Percentiles rank a stretch among this genome's conserved stretches.
These are phyloP conservation scores for Cucumis melo DNA, from an alignment of 306 rosid genomes.

Conservation along the genomic window DNA sequence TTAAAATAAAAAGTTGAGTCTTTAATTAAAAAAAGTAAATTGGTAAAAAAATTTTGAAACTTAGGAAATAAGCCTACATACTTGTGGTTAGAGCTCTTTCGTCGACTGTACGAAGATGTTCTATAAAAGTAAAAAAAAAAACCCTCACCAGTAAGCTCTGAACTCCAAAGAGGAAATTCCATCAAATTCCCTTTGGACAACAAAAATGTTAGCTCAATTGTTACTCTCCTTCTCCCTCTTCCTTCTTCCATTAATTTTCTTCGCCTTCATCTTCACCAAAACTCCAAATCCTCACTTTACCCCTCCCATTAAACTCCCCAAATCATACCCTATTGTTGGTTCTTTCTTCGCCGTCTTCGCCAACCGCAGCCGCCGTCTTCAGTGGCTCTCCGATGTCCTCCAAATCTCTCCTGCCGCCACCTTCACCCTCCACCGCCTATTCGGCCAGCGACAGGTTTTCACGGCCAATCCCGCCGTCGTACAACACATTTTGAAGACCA, in stretches of 20 bases:
- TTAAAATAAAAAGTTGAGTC: no score
- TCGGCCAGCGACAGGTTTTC: slow-evolving; percentile 24
- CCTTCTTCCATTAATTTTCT: slow-evolving; percentile 9
- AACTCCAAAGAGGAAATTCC: background rate
- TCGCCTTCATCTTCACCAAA: slow-evolving; percentile 1
- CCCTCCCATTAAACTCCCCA: slow-evolving; percentile 22
- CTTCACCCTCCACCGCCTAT: slow-evolving; percentile 30
- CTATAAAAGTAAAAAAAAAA: no score
- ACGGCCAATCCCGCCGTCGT: slow-evolving; percentile 51
- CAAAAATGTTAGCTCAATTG: background rate
- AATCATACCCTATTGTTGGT: slow-evolving; percentile 46
- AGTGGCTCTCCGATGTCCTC: slow-evolving; percentile 50
- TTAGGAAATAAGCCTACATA: no score
- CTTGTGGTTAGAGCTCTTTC: no score
- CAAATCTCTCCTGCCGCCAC: slow-evolving; percentile 35
- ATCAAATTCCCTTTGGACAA: background rate
- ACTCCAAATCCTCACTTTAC: background rate
- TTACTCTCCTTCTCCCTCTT: background rate
- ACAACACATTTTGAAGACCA: slow-evolving; percentile 51
- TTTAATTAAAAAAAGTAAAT: no score
- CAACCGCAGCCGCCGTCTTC: slow-evolving; percentile 26
- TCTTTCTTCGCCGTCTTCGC: slow-evolving; percentile 18
- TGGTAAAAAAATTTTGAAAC: no score
- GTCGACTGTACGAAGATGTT: no score
- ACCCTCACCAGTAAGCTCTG: no score